A percentile compares a stretch with the other conserved stretches of the same genome.
Conservation (phyloP, 2,329 filamentous ascomycete genomes). For the Nakataea oryzae region DNA sequence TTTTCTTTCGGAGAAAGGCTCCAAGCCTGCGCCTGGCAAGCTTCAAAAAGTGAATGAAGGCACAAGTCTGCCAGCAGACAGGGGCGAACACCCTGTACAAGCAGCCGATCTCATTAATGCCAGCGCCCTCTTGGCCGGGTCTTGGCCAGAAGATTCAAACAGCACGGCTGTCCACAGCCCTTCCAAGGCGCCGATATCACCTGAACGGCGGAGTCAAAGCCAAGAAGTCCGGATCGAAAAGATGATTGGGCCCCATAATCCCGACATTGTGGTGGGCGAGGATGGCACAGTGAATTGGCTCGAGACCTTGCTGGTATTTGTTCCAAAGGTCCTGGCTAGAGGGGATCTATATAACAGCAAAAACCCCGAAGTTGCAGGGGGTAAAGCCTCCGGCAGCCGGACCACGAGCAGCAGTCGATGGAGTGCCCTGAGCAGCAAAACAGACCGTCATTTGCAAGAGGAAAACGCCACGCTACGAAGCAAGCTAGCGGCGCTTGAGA, state of each 20-base stretch:
- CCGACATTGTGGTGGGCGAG: neutral
- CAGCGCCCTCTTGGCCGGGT: too few species aligned
- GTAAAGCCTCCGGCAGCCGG: too few species aligned
- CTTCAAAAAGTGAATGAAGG: too few species aligned
- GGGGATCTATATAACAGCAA: neutral
- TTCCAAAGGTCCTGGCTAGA: neutral
- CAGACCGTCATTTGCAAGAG: neutral
- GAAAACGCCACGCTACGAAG: neutral
- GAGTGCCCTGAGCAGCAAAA: too few species aligned
- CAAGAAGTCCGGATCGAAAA: neutral
- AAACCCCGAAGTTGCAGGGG: neutral
- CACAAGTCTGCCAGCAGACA: too few species aligned
- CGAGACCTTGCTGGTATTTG: neutral
- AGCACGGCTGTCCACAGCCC: neutral
- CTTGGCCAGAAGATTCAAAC: neutral
- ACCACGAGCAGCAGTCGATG: neutral
- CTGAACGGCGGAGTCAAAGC: neutral
- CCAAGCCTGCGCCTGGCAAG: too few species aligned
- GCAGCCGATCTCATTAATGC: neutral
- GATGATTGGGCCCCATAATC: neutral
- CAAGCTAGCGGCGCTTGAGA: neutral
- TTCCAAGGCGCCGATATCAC: neutral
- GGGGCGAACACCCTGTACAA: neutral
- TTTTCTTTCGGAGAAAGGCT: neutral
- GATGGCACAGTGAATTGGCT: neutral